Evolutionary conservation across 164 flowering plant species (phyloP).

Genomic region (Kalanchoe fedtschenkoi): DNA sequence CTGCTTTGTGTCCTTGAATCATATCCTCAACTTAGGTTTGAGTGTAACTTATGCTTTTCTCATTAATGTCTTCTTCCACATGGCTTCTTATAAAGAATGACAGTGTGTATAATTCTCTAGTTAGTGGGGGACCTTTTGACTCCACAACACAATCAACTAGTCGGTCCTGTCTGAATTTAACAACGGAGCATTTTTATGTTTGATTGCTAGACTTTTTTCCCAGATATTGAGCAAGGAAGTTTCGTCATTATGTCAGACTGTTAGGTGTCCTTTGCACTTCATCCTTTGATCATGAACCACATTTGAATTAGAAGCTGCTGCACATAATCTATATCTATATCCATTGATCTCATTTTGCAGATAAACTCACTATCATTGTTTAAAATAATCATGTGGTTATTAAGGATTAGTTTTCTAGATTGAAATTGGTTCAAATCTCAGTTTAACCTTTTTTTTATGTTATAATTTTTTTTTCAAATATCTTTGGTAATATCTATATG

Average conservation of each 20-base stretch:
- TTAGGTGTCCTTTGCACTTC: conserved; percentile 1
- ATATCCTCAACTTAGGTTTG: not conserved
- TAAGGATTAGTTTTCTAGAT: too few relatives aligned
- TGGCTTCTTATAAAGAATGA: not conserved
- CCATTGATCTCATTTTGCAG: not conserved
- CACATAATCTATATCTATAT: not conserved
- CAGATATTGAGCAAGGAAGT: too few relatives aligned
- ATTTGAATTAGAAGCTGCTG: not conserved
- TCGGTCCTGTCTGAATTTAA: not conserved
- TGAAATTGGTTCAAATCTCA: too few relatives aligned
- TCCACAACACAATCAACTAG: too few relatives aligned
- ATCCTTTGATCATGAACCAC: not conserved
- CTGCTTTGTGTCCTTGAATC: not conserved
- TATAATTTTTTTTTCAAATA: too few relatives aligned
- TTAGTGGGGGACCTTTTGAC: too few relatives aligned
- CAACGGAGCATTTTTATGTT: not conserved
- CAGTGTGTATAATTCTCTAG: too few relatives aligned
- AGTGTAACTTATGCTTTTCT: not conserved
- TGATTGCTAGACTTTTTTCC: not conserved
- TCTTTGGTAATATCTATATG: too few relatives aligned
- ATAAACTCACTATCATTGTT: not conserved
- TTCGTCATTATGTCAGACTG: not conserved
- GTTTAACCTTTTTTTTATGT: too few relatives aligned
- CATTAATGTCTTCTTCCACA: not conserved
- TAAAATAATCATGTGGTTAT: not conserved